Evolutionary conservation across 495 filamentous ascomycete species (phyloP).

Genomic region (Alectoria sarmentosa): DNA sequence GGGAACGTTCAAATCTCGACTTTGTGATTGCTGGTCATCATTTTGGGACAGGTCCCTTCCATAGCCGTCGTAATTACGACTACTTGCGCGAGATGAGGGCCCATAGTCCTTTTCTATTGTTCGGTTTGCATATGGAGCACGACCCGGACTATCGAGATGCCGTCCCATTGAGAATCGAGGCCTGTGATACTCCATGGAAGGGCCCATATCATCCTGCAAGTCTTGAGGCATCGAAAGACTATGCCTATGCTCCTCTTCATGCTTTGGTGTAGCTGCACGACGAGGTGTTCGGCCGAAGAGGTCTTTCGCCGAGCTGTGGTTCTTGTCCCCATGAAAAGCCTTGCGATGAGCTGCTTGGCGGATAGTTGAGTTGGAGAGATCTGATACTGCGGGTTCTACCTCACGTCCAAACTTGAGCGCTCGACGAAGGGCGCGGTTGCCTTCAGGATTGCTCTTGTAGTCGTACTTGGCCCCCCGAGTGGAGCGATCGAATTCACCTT

Average conservation of each 20-base stretch:
- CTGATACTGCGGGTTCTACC: neutral
- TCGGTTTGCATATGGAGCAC: neutral
- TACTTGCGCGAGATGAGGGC: neutral
- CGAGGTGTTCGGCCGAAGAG: neutral
- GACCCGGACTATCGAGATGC: neutral
- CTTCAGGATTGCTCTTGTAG: conserved; percentile 7
- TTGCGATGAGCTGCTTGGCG: conserved; percentile 12
- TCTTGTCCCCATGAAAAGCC: neutral
- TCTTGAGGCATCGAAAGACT: neutral
- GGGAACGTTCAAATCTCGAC: conserved; percentile 22
- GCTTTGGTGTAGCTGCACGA: neutral
- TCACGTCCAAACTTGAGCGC: conserved; percentile 6
- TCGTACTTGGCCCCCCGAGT: neutral
- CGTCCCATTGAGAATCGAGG: conserved; percentile 10
- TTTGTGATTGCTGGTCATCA: neutral
- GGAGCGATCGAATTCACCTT: neutral
- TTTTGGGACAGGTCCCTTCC: neutral
- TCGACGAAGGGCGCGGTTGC: conserved; percentile 11
- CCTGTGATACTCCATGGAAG: neutral
- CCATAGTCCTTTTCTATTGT: neutral
- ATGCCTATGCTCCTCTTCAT: neutral
- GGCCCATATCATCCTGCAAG: neutral
- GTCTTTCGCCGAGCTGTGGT: neutral
- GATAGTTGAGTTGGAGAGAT: neutral
- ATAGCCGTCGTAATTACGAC: neutral